Percentiles rank a stretch among this genome's conserved stretches.
Evolutionary conservation across 2,329 filamentous ascomycete genomes (phyloP).

Genomic region (Penicillium sp.): DNA sequence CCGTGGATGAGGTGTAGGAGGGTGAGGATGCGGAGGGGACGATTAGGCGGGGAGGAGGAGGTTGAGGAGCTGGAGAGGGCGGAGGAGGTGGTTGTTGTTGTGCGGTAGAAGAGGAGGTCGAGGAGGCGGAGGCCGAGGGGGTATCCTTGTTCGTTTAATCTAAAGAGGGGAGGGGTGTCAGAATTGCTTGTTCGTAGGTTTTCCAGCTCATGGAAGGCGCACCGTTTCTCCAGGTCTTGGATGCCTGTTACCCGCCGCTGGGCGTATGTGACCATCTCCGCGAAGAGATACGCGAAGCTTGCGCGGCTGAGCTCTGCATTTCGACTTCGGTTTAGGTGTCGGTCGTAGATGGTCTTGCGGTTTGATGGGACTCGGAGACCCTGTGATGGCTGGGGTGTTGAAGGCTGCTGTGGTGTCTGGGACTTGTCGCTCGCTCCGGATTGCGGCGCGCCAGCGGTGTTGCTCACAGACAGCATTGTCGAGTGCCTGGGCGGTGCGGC

Average conservation of each 20-base stretch:
- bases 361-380: slow-evolving; percentile 84
- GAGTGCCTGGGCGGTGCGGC: slow-evolving; percentile 34
- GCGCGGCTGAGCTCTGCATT: slow-evolving; percentile 87
- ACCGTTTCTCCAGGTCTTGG: slow-evolving; percentile 90
- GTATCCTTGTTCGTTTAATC: slow-evolving; percentile 88
- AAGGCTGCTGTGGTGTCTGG: slow-evolving; percentile 46
- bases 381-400: slow-evolving; percentile 48
- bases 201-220: slow-evolving; percentile 24
- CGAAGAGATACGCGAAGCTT: slow-evolving; percentile 93
- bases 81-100: slow-evolving; percentile 76
- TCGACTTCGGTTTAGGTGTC: slow-evolving; percentile 86
- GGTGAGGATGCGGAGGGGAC: slow-evolving; percentile 84
- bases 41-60: slow-evolving; percentile 67
- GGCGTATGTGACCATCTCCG: slow-evolving; percentile 95
- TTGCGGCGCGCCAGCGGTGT: slow-evolving; percentile 23
- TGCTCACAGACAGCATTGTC: slow-evolving; percentile 37
- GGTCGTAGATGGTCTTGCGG: slow-evolving; percentile 97
- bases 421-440: slow-evolving; percentile 27
- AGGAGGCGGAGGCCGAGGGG: slow-evolving; percentile 91
- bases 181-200: neutral
- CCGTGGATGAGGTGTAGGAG: slow-evolving; percentile 96
- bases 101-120: slow-evolving; percentile 89
- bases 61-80: slow-evolving; percentile 79
- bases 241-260: slow-evolving; percentile 89
- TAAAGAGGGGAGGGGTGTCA: slow-evolving; percentile 39